Conservation (phyloP, 202 grass and related monocot genomes). For the Carex arenaria region DNA sequence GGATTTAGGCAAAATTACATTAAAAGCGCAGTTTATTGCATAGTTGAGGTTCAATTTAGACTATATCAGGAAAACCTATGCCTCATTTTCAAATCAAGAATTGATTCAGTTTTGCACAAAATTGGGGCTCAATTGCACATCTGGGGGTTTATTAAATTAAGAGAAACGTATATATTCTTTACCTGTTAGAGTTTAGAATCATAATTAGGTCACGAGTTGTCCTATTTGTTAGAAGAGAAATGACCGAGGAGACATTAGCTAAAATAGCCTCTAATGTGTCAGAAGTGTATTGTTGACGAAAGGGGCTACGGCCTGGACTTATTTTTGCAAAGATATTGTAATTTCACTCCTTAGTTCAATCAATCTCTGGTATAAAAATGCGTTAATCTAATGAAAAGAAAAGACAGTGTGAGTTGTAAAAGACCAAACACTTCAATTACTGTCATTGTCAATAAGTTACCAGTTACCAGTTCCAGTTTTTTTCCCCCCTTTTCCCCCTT, state of each 20-base stretch:
- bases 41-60: background rate
- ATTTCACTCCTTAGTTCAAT: conserved; percentile 65
- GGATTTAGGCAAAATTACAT: background rate
- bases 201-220: conserved; percentile 97
- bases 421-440: background rate
- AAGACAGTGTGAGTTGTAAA: background rate
- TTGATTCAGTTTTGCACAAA: background rate
- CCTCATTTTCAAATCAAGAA: background rate
- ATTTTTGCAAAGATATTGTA: conserved; percentile 83
- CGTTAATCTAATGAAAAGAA: conserved; percentile 51
- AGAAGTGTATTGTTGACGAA: conserved; percentile 87
- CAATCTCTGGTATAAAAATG: conserved; percentile 73
- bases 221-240: conserved; percentile 75
- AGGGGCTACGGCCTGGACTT: conserved; percentile 89
- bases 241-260: conserved; percentile 53
- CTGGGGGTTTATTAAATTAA: background rate
- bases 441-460: background rate
- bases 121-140: background rate
- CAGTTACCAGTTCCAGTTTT: background rate
- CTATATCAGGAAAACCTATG: background rate
- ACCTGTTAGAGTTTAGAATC: conserved; percentile 98
- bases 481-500: no score
- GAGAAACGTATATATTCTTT: conserved; percentile 13
- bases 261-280: conserved; percentile 63
- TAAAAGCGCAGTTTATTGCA: background rate